Conservation (phyloP, 164 flowering plant genomes). For the Stephania yunnanensis region DNA sequence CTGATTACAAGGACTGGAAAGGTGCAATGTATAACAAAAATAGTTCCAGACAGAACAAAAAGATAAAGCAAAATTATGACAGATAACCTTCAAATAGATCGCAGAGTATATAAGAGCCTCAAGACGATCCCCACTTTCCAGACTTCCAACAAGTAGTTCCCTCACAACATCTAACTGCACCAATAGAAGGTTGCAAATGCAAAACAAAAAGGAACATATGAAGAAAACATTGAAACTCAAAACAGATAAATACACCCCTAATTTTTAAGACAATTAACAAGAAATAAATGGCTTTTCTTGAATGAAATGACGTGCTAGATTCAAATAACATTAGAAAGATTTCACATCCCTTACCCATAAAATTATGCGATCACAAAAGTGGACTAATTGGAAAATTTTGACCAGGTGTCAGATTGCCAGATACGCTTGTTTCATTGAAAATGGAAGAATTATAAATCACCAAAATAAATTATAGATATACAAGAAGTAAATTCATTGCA, state of each 20-base stretch:
- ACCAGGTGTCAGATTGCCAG: too few relatives aligned
- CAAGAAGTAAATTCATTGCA: too few relatives aligned
- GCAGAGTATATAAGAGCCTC: conserved; percentile 77
- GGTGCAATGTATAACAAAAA: neutral
- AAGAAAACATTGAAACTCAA: neutral
- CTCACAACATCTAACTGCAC: conserved; percentile 84
- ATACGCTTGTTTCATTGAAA: too few relatives aligned
- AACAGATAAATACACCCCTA: neutral
- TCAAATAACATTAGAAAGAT: too few relatives aligned
- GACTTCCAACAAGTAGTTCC: conserved; percentile 48
- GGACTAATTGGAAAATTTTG: neutral
- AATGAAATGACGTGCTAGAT: too few relatives aligned
- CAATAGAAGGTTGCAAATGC: neutral
- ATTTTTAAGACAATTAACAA: neutral
- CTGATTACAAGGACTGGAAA: neutral
- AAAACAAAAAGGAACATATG: neutral
- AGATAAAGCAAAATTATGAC: neutral
- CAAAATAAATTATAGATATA: too few relatives aligned
- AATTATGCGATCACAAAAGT: too few relatives aligned
- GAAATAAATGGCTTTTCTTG: neutral
- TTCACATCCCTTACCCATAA: too few relatives aligned
- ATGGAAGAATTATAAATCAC: too few relatives aligned
- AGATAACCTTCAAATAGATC: conserved; percentile 76
- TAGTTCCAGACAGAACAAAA: neutral
- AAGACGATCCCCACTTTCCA: conserved; percentile 44